Evolutionary conservation across 148 eudicot species (phyloP), one percentile per base, ranked within the genome.

Genomic region (Chenopodium formosanum): DNA sequence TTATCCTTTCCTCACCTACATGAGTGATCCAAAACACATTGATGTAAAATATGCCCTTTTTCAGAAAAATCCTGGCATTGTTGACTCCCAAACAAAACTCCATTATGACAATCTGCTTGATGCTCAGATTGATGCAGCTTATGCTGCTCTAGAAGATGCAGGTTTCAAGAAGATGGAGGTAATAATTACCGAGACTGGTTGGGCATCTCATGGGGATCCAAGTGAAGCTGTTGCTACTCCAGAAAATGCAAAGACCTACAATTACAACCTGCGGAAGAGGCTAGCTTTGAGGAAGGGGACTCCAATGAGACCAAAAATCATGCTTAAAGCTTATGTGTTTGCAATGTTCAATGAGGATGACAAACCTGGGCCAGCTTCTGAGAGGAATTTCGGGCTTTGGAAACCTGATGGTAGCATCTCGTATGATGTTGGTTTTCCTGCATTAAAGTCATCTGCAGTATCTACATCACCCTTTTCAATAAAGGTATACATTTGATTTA

Each of bases 81-180:
- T 82, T 76, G 97, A 93, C 76, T 64, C 85, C 20, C 89, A 85
- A 83, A 86, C 90, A 40, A 83, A 84, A 37, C 92, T 93, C 50
- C 97, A 90, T 81, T 93, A 93, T 75, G 97, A 93, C 79, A 93
- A 93, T 84, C 85, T 93, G 89, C 92, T 93, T 58, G 97, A 93
- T 84, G 97, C 97, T 79, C 91, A 90, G 81, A 83, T 93, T 52
- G 97, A 93, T 86, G 95, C 97, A 9, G 92, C 95, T 56, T 93
- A 93, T 88, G 90, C 91, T 82, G 97, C 97, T 84, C 75, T 93
- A 78, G 92, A 93, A 85, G 94, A 87, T 87, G 90, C 91, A 31
- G 97, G 92, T 32, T 89, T 64, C 73, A 56, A 78, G 31, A 90
- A 91, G 78, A 93, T 91, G 97, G 97, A 93, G 74, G 90, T 93